Evolutionary conservation across 208 protist genomes (phyloP).

Genomic region (Leishmania aethiopica): DNA sequence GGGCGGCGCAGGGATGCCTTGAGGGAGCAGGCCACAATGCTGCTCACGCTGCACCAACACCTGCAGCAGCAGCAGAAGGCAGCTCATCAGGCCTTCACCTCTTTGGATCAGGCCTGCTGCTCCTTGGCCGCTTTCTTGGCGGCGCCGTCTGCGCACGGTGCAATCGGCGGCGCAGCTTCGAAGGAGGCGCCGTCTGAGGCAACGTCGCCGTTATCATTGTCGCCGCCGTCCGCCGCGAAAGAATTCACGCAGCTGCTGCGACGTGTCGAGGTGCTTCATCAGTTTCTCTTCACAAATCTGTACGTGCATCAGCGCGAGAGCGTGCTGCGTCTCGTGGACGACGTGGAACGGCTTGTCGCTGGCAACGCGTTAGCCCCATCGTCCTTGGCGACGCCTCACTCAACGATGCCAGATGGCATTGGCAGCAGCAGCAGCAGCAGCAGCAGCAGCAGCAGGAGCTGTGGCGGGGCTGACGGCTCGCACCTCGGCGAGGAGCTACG

Average conservation of each 20-base stretch:
- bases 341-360: conserved; percentile 21
- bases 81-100: conserved; percentile 24
- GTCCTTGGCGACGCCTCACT: not conserved
- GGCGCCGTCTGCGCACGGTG: not conserved
- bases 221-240: not conserved
- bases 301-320: conserved; percentile 34
- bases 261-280: conserved; percentile 21
- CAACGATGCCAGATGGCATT: not conserved
- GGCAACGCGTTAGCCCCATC: not conserved
- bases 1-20: not conserved
- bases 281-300: conserved; percentile 34
- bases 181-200: not conserved
- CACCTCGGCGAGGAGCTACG: not conserved
- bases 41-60: conserved; percentile 23
- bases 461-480: not conserved
- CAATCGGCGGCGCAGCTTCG: not conserved
- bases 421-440: not conserved
- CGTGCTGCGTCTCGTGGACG: conserved; percentile 19
- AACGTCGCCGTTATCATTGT: not conserved
- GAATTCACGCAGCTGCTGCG: conserved; percentile 24
- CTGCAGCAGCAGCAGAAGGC: conserved; percentile 20
- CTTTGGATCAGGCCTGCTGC: conserved; percentile 23
- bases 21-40: not conserved
- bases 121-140: conserved; percentile 7
- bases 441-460: not conserved